Base-by-base conservation (phyloP, 1,284 basidiomycete species). In the Apiotrichum sp. region DNA sequence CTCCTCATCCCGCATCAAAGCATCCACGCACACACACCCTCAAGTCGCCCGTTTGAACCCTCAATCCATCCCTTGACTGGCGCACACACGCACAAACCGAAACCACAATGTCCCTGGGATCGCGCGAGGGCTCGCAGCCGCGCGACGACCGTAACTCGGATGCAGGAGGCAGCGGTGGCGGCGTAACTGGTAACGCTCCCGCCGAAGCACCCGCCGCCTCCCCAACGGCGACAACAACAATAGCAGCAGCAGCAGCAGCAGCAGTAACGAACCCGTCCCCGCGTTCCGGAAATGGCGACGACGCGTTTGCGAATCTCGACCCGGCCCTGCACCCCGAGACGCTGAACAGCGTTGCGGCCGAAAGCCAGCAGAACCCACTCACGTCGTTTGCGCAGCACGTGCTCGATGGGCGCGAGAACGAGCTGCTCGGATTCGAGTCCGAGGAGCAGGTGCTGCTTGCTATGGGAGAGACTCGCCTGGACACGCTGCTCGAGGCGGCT, bases 311-410 rank as follows among this genome's bases (percentile, higher is more conserved):
- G 3, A 58, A 52, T 45, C 53, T 66, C 29, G 63, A 66, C 47
- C 63, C 65, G 1, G n/a, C 52, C 11, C 57, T 65, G 11, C 63
- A 64, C 49, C 55, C 48, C 8, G 53, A 50, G 13, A 59, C 60
- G 16, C 53, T 62, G 31, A 51, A 58, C 56, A 57, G 52, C 43
- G 60, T 57, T 45, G 7, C 45, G 48, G n/a, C 13, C 45, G 34
- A 36, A 3, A 5, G 11, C 4, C 11, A n/a, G 41, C 48, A 53
- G 42, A 63, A 64, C 44, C 65, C 62, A 7, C 56, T 67, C 4
- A 56, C 55, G 13, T 48, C 56, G 33, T 66, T 67, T 44, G 66
- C 64, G 14, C 61, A 65, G 49, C 66, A 67, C 46, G 61, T 64
- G 35, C 56, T 67, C 22, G 47, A 47, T 10, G 56, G 57, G 35